Percentiles rank a stretch among this genome's conserved stretches.
phyloP scores from a whole-genome alignment of 805 yeast genomes.

The Sugiyamaella marilandica region DNA sequence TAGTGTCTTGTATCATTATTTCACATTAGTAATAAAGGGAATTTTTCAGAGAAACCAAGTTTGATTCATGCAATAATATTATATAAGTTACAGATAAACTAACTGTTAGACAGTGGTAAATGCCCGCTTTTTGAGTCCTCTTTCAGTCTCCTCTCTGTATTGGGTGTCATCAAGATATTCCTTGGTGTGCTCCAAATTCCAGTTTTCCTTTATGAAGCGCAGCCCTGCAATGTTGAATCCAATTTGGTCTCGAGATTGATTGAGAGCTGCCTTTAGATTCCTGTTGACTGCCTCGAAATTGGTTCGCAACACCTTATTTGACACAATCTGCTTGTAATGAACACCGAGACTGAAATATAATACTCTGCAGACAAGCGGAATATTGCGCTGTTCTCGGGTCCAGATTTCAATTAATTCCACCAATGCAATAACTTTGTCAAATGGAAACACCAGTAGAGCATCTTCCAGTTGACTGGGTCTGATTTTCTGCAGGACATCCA shows the following conservation, averaged over 20 bases:
- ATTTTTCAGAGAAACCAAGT: not conserved
- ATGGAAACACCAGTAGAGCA: conserved; percentile 85
- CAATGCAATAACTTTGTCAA: conserved; percentile 70
- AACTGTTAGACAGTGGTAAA: conserved; percentile 33
- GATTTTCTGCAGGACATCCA: conserved; percentile 65
- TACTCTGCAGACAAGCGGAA: conserved; percentile 67
- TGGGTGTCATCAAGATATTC: conserved; percentile 69
- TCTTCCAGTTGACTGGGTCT: conserved; percentile 86
- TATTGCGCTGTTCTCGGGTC: conserved; percentile 48
- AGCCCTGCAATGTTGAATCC: conserved; percentile 87
- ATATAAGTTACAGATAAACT: not conserved
- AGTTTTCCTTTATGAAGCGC: conserved; percentile 64
- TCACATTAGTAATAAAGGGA: not conserved
- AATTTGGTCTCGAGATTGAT: conserved; percentile 49
- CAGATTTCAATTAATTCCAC: conserved; percentile 71
- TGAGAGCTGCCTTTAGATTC: conserved; percentile 55
- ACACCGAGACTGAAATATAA: conserved; percentile 67
- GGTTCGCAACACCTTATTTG: conserved; percentile 45
- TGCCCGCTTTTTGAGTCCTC: conserved; percentile 63
- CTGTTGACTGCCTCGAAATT: conserved; percentile 60
- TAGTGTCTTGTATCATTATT: not conserved
- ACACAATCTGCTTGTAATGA: conserved; percentile 73
- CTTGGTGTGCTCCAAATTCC: conserved; percentile 70
- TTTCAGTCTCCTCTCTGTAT: conserved; percentile 48
- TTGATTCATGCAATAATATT: not conserved